phyloP scores from a whole-genome alignment of 192 early-diverging fungal species.

The Coemansia sp. region DNA sequence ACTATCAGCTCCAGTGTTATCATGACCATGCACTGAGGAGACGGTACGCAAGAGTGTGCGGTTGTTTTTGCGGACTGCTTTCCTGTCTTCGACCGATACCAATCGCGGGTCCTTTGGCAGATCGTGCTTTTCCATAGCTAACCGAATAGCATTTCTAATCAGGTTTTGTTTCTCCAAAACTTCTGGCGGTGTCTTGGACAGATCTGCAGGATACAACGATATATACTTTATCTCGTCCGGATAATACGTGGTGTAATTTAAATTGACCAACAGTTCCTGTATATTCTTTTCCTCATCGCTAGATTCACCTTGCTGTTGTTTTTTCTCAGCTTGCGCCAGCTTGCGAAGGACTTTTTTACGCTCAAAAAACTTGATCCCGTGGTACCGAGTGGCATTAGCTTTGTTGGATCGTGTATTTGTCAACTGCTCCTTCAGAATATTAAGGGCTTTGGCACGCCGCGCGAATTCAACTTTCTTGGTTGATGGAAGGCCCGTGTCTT shows the following conservation, averaged over 20 bases:
- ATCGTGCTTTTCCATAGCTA: constrained; percentile 27
- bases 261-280: constrained; percentile 19
- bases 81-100: constrained; percentile 28
- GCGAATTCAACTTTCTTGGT: constrained; percentile 32
- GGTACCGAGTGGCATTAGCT: constrained; percentile 38
- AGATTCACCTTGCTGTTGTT: neutral
- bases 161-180: constrained; percentile 13
- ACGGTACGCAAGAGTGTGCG: constrained; percentile 30
- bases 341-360: constrained; percentile 45
- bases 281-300: neutral
- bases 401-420: constrained; percentile 17
- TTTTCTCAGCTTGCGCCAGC: constrained; percentile 21
- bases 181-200: constrained; percentile 25
- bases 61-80: constrained; percentile 32
- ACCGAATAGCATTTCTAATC: constrained; percentile 18
- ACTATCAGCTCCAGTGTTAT: neutral
- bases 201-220: constrained; percentile 41
- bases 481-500: constrained; percentile 15
- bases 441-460: constrained; percentile 33
- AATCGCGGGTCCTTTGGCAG: constrained; percentile 34
- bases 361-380: constrained; percentile 46
- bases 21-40: constrained; percentile 18
- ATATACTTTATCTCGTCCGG: constrained; percentile 50
- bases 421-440: constrained; percentile 18
- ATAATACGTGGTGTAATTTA: constrained; percentile 53